Evolutionary conservation across 305 asterid species (phyloP).

Genomic region (Lippia alba): DNA sequence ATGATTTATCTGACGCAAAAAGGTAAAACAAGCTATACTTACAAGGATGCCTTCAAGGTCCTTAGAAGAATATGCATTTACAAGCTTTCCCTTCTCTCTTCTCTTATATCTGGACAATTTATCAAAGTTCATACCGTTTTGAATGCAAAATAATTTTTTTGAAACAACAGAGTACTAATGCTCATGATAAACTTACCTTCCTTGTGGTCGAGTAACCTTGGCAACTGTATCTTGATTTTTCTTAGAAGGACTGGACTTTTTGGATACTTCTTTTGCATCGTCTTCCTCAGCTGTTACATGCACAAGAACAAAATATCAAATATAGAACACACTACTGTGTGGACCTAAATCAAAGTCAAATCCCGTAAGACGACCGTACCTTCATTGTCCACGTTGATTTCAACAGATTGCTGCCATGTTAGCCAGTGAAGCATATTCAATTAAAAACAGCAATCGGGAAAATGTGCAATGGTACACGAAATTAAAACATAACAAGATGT

Average conservation of each 20-base stretch:
- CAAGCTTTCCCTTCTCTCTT: slow-evolving; percentile 91
- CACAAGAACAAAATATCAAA: slow-evolving; percentile 29
- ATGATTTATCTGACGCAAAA: neutral
- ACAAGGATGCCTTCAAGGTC: slow-evolving; percentile 98
- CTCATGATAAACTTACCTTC: slow-evolving; percentile 57
- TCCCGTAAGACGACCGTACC: slow-evolving; percentile 43
- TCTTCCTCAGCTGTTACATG: slow-evolving; percentile 48
- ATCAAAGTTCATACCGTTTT: slow-evolving; percentile 11
- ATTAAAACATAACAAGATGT: slow-evolving; percentile 1
- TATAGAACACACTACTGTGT: slow-evolving; percentile 3
- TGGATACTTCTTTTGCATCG: slow-evolving; percentile 38
- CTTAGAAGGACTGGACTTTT: slow-evolving; percentile 36
- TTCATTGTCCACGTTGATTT: slow-evolving; percentile 46
- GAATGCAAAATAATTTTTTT: neutral
- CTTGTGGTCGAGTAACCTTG: slow-evolving; percentile 87
- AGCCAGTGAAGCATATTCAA: slow-evolving; percentile 15
- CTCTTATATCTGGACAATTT: slow-evolving; percentile 65
- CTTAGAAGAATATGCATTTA: slow-evolving; percentile 70
- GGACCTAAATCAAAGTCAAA: slow-evolving; percentile 15
- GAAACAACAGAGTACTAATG: slow-evolving; percentile 13
- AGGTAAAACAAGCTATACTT: slow-evolving; percentile 40
- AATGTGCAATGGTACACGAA: neutral
- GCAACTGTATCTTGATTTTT: slow-evolving; percentile 41
- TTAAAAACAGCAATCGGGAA: neutral
- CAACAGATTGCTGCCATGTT: slow-evolving; percentile 69